Percentiles rank a stretch among this genome's conserved stretches.
phyloP scores from a whole-genome alignment of 2,329 filamentous ascomycete species.

The Alternaria panax region DNA sequence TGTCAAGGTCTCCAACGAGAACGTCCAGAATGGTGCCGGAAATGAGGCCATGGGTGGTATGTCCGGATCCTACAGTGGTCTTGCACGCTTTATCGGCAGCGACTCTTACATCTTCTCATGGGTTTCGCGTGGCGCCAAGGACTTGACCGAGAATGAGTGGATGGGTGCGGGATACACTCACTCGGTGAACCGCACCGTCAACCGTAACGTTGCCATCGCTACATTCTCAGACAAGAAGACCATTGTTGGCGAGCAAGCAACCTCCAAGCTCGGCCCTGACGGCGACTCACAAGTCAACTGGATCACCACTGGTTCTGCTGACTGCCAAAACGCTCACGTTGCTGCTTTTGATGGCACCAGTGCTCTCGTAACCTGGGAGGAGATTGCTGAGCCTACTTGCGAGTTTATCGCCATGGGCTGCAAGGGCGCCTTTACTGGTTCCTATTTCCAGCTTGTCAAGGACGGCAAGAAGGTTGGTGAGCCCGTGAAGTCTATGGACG shows the following conservation, averaged over 20 bases:
- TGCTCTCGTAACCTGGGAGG: constrained; percentile 68
- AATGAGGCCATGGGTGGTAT: constrained; percentile 69
- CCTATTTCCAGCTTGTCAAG: constrained; percentile 66
- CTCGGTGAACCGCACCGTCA: constrained; percentile 61
- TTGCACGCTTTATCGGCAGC: constrained; percentile 62
- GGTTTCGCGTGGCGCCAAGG: constrained; percentile 66
- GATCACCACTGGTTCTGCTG: constrained; percentile 61
- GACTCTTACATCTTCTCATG: constrained; percentile 67
- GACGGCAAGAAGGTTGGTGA: constrained; percentile 62
- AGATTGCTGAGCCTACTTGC: constrained; percentile 64
- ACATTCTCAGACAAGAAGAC: constrained; percentile 66
- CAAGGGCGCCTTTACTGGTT: constrained; percentile 64
- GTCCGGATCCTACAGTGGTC: constrained; percentile 67
- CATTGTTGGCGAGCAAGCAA: constrained; percentile 61
- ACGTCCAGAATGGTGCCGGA: constrained; percentile 65
- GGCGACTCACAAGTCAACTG: constrained; percentile 68
- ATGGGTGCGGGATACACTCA: constrained; percentile 65
- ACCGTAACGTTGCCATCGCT: constrained; percentile 67
- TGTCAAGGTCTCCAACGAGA: constrained; percentile 69
- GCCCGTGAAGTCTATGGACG: constrained; percentile 59
- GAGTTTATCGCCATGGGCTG: constrained; percentile 67
- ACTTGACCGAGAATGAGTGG: constrained; percentile 64
- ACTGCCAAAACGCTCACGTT: constrained; percentile 66
- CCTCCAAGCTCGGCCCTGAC: constrained; percentile 60
- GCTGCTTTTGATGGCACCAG: constrained; percentile 61